These are phyloP conservation scores for Phyllosticta ampelicida DNA, from an alignment of 2,329 filamentous ascomycete genomes.

Conservation along the genomic window DNA sequence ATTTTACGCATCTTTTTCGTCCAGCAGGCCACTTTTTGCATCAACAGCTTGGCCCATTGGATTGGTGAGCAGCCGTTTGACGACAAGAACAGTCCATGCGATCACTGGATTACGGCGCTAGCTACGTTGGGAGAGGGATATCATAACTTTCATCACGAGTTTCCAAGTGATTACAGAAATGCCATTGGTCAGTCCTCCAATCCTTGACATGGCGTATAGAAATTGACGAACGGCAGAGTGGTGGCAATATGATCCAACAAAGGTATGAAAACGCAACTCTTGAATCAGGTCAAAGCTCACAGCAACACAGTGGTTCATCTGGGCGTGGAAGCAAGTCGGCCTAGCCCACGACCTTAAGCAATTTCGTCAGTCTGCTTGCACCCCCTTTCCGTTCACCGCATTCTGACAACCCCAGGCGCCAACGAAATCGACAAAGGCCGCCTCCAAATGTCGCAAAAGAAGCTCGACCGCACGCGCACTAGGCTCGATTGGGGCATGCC, in stretches of 20 bases:
- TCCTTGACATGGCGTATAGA: not conserved
- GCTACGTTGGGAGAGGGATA: constrained; percentile 82
- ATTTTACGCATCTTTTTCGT: constrained; percentile 83
- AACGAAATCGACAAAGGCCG: constrained; percentile 92
- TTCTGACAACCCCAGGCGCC: constrained; percentile 23
- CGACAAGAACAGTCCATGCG: constrained; percentile 81
- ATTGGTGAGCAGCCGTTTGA: constrained; percentile 88
- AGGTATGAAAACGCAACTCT: not conserved
- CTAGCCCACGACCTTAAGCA: constrained; percentile 81
- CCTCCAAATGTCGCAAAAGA: constrained; percentile 83
- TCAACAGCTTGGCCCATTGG: constrained; percentile 86
- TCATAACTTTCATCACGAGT: constrained; percentile 95
- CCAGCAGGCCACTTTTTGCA: constrained; percentile 86
- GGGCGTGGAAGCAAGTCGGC: constrained; percentile 71
- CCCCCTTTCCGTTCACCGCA: not conserved
- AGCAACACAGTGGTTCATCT: constrained; percentile 58
- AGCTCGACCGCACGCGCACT: constrained; percentile 76
- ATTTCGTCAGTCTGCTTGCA: constrained; percentile 46
- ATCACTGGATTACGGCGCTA: constrained; percentile 76
- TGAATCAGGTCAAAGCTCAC: not conserved
- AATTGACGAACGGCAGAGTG: constrained; percentile 39
- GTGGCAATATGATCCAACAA: constrained; percentile 87
- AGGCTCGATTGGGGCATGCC: constrained; percentile 78
- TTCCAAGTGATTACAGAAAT: constrained; percentile 87
- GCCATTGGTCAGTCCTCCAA: constrained; percentile 45